Evolutionary conservation across 2,329 filamentous ascomycete genomes (phyloP), one percentile per base, ranked within the genome.

Genomic region (Neoscytalidium dimidiatum): DNA sequence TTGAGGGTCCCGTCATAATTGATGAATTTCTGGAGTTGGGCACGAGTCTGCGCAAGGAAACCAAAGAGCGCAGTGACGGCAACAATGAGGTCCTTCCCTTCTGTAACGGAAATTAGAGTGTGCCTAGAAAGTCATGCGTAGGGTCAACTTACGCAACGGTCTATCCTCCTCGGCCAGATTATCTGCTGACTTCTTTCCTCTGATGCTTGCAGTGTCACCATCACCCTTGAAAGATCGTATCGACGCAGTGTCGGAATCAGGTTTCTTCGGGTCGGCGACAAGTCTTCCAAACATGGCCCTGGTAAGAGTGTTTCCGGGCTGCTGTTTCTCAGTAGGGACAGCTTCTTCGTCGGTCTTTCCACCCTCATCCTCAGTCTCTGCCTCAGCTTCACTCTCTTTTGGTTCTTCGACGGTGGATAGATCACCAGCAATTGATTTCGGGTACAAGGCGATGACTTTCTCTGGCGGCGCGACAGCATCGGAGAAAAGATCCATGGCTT

Each of bases 381-480:
- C 28, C 49, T 74, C 74, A 2, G 51, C 26, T 49, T 83, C 82
- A 38, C 73, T 78, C 0, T 79, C 75, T 3, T 82, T 81, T 8
- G 86, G 81, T 35, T 82, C 83, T 23, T 84, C 82, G 69, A 88
- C 81, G 1, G 82, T 84, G 0, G 92, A 93, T 1, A 96, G 79
- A 26, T 92, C 88, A 0, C 95, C 95, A 0, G 94, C 91, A 69
- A 99, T 96, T 8, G 88, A 83, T 66, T 84, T 88, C 1, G 95
- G 95, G 70, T 93, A 99, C 9, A 98, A 79, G 44, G 87, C 87
- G 67, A 99, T 88, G 3, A 98, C 95, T 58, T 92, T 85, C 74
- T 96, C 92, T 0, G 95, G 94, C 0, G 95, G 92, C 0, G 95
- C 94, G 70, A 92, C 88, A 2, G 97, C 92, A 62, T 95, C 90